These are phyloP conservation scores for Arabidopsis arenosa DNA, from an alignment of 345 rosid species.

Conservation along the genomic window DNA sequence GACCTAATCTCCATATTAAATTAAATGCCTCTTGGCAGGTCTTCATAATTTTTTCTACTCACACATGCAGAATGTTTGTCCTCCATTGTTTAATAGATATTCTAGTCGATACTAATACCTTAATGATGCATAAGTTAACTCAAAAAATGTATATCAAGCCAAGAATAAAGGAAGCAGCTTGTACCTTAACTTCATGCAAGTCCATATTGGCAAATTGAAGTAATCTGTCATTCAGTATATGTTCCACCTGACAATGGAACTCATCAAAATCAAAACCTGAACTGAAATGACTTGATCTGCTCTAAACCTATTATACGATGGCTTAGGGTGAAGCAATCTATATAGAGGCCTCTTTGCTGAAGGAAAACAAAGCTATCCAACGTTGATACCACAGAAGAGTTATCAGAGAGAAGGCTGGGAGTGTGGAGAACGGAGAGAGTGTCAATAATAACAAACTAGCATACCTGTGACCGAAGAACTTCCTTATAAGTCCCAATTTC, in stretches of 20 bases:
- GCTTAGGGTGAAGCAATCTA: conserved; percentile 10
- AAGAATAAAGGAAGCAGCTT: conserved; percentile 34
- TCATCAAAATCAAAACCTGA: conserved; percentile 18
- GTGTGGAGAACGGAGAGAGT: background rate
- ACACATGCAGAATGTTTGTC: conserved; percentile 1
- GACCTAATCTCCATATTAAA: background rate
- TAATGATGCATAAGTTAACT: background rate
- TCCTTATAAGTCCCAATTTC: conserved; percentile 99
- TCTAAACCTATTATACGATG: conserved; percentile 4
- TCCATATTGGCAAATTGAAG: conserved; percentile 87
- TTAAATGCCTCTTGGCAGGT: conserved; percentile 8
- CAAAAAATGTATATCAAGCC: conserved; percentile 1
- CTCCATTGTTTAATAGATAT: background rate
- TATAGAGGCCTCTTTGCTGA: background rate
- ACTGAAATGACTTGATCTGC: background rate
- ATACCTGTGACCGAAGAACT: conserved; percentile 96
- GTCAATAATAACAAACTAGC: conserved; percentile 18
- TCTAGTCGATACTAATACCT: background rate
- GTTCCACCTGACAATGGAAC: conserved; percentile 76
- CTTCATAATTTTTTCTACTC: conserved; percentile 9
- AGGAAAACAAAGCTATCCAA: conserved; percentile 9
- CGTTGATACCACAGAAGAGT: conserved; percentile 7
- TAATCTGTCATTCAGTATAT: conserved; percentile 91
- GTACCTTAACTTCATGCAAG: conserved; percentile 94
- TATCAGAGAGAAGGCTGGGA: conserved; percentile 4